These are phyloP conservation scores for Globisporangium rhizosaccharum DNA, from an alignment of 352 stramenopile genomes.

Conservation along the genomic window DNA sequence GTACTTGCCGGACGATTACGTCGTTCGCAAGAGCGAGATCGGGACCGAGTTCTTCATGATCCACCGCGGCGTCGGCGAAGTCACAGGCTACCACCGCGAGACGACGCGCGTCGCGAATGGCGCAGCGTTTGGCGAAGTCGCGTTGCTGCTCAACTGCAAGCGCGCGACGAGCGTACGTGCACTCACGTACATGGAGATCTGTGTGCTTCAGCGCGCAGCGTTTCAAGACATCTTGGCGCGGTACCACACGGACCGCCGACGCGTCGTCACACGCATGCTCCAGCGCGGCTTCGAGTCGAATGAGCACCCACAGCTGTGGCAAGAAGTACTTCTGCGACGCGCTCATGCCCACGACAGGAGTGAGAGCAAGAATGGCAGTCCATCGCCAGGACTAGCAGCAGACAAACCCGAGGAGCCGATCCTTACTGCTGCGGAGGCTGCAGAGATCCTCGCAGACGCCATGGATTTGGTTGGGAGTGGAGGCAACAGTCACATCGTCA, in stretches of 20 bases:
- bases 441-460: conserved; percentile 6
- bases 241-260: conserved; percentile 15
- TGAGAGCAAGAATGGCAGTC: neutral
- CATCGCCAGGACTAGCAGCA: neutral
- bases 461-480: neutral
- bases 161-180: conserved; percentile 16
- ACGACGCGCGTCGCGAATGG: conserved; percentile 9
- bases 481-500: neutral
- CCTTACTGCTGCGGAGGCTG: neutral
- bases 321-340: conserved; percentile 3
- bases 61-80: conserved; percentile 24
- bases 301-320: conserved; percentile 20
- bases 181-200: conserved; percentile 20
- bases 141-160: conserved; percentile 23
- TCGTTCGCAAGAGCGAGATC: conserved; percentile 29
- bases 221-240: conserved; percentile 19
- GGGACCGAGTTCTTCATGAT: conserved; percentile 42
- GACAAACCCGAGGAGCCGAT: neutral
- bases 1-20: conserved; percentile 47
- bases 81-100: conserved; percentile 8
- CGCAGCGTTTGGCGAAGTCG: conserved; percentile 16
- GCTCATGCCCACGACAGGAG: neutral
- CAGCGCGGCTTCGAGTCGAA: conserved; percentile 13
- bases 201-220: conserved; percentile 5
- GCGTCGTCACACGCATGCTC: conserved; percentile 19